A percentile compares a stretch with the other conserved stretches of the same genome.
These are phyloP conservation scores for Neurospora sublineolata DNA, from an alignment of 495 filamentous ascomycete species.

Conservation along the genomic window DNA sequence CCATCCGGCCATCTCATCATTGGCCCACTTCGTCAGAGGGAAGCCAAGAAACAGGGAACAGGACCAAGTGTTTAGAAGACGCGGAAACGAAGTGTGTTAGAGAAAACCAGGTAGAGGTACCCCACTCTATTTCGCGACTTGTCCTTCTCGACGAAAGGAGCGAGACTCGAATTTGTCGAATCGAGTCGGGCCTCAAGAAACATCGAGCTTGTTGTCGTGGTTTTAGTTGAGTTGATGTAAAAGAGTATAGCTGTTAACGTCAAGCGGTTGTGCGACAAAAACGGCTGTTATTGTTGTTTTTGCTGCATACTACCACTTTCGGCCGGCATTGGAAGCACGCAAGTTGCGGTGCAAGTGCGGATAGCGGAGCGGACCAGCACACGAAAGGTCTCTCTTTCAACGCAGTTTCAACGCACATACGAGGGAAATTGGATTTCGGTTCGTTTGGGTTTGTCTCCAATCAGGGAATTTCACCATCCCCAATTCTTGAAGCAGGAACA, in stretches of 20 bases:
- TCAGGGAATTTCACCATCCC: neutral
- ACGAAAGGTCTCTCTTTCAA: neutral
- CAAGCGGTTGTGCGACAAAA: neutral
- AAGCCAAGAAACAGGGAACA: constrained; percentile 1
- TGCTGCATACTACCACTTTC: neutral
- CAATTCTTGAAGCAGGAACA: neutral
- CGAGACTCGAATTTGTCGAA: neutral
- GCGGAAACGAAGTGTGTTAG: neutral
- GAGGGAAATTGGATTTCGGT: neutral
- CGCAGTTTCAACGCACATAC: neutral
- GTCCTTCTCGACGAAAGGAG: neutral
- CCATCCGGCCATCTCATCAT: neutral
- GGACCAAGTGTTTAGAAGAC: neutral
- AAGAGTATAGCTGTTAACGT: neutral
- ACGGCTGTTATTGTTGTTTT: neutral
- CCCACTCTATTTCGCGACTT: neutral
- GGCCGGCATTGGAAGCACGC: neutral
- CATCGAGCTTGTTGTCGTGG: neutral
- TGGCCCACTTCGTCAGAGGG: neutral
- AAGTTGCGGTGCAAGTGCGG: neutral
- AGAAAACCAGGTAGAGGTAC: neutral
- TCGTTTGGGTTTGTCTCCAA: neutral
- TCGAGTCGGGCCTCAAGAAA: neutral
- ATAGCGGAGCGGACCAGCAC: neutral
- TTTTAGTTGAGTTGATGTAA: neutral